Conservation (phyloP, 2,329 filamentous ascomycete genomes). For the Leptographium lundbergii region DNA sequence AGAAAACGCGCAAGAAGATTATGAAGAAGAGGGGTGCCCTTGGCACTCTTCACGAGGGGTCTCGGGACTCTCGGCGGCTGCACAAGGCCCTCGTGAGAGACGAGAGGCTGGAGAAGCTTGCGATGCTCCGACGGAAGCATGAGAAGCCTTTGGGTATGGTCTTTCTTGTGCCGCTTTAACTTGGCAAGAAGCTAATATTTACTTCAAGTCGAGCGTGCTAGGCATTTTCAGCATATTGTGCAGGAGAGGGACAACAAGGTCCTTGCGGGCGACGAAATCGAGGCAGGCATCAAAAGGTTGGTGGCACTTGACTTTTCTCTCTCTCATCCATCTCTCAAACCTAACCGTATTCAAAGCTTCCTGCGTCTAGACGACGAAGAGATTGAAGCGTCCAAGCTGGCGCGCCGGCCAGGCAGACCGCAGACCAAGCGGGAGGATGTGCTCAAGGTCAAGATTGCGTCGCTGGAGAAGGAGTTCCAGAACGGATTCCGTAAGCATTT, state of each 20-base stretch:
- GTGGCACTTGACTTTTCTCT: conserved; percentile 16
- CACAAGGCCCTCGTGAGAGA: conserved; percentile 71
- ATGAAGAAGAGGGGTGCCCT: conserved; percentile 63
- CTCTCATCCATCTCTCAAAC: not conserved
- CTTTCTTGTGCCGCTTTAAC: not conserved
- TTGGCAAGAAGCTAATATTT: not conserved
- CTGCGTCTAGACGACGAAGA: conserved; percentile 61
- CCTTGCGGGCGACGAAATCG: conserved; percentile 43
- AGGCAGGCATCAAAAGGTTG: conserved; percentile 49
- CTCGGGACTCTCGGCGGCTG: conserved; percentile 70
- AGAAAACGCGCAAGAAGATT: conserved; percentile 82
- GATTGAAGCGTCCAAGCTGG: conserved; percentile 49
- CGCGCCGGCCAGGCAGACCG: conserved; percentile 67
- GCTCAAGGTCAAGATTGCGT: conserved; percentile 56
- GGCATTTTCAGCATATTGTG: conserved; percentile 41
- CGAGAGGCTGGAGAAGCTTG: conserved; percentile 64
- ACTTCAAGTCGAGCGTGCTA: conserved; percentile 9
- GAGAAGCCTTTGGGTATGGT: conserved; percentile 60
- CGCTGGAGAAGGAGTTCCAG: conserved; percentile 67
- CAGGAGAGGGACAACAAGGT: conserved; percentile 36
- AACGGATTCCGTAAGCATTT: conserved; percentile 61
- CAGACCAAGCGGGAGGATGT: conserved; percentile 65
- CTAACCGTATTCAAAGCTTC: conserved; percentile 32
- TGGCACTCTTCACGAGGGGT: conserved; percentile 73
- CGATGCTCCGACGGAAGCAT: conserved; percentile 55